Evolutionary conservation across 2,329 filamentous ascomycete species (phyloP).

Genomic region (Helotiales sp.): DNA sequence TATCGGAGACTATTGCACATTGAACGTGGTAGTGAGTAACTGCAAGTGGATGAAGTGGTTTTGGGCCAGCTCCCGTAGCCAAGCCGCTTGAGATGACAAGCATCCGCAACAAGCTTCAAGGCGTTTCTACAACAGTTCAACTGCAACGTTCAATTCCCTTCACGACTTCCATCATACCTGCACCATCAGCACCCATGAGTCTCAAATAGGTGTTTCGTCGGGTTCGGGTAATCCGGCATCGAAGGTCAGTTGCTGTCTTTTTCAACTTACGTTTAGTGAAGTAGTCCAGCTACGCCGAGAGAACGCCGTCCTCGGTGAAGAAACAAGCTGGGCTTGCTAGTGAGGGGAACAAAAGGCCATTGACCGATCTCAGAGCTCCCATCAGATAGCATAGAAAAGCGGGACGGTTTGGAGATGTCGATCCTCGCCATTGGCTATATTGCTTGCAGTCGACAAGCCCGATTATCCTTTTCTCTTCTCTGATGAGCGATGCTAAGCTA

Average conservation of each 20-base stretch:
- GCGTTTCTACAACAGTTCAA: not conserved
- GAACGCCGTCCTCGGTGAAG: not conserved
- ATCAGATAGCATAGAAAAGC: not conserved
- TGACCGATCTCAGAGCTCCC: not conserved
- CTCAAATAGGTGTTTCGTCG: not conserved
- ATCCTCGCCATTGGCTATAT: not conserved
- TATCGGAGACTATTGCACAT: no score
- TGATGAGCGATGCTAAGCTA: conserved; percentile 4
- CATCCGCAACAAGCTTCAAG: not conserved
- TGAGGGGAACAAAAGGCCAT: conserved; percentile 2
- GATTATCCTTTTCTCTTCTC: conserved; percentile 2
- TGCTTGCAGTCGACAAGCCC: not conserved
- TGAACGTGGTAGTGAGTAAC: no score
- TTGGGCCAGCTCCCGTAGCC: not conserved
- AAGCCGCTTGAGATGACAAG: conserved; percentile 2
- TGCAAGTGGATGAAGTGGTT: no score
- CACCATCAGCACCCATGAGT: not conserved
- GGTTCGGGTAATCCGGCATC: not conserved
- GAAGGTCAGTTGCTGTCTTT: not conserved
- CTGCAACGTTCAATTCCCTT: not conserved
- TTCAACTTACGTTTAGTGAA: not conserved
- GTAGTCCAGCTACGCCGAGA: not conserved
- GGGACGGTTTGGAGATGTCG: not conserved
- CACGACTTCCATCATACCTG: not conserved
- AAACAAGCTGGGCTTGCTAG: conserved; percentile 6